phyloP scores from a whole-genome alignment of 257 asterid species.

The Petrea volubilis region DNA sequence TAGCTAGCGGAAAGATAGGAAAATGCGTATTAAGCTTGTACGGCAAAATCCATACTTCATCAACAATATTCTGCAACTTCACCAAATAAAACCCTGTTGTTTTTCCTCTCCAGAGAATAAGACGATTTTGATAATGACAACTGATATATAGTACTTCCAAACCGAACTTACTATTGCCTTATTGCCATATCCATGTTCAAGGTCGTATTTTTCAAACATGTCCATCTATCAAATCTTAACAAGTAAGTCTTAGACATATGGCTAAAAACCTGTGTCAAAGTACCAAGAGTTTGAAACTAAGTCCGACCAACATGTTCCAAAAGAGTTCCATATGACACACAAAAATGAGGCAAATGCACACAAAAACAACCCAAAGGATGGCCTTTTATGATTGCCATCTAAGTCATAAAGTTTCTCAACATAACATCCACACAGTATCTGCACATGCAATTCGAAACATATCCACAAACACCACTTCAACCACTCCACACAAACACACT shows the following conservation, averaged over 20 bases:
- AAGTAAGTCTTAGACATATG: background rate
- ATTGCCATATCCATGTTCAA: background rate
- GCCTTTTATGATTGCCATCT: background rate
- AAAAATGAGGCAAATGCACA: background rate
- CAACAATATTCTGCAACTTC: background rate
- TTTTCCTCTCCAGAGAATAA: background rate
- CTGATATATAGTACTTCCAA: background rate
- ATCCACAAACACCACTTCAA: background rate
- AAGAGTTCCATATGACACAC: background rate
- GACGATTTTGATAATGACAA: background rate
- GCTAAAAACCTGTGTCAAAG: no score
- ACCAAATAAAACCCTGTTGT: background rate
- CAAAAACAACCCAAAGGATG: background rate
- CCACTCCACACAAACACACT: background rate
- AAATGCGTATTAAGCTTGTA: background rate
- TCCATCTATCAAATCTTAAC: no score
- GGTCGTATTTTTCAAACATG: background rate
- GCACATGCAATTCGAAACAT: background rate
- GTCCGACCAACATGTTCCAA: background rate
- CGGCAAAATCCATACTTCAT: background rate
- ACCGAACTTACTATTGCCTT: background rate
- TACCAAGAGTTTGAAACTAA: background rate
- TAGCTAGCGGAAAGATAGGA: background rate
- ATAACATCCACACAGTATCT: background rate
- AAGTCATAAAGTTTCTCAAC: background rate